phyloP scores from a whole-genome alignment of 2,329 filamentous ascomycete genomes.

The Hawksworthiomyces lignivorus region DNA sequence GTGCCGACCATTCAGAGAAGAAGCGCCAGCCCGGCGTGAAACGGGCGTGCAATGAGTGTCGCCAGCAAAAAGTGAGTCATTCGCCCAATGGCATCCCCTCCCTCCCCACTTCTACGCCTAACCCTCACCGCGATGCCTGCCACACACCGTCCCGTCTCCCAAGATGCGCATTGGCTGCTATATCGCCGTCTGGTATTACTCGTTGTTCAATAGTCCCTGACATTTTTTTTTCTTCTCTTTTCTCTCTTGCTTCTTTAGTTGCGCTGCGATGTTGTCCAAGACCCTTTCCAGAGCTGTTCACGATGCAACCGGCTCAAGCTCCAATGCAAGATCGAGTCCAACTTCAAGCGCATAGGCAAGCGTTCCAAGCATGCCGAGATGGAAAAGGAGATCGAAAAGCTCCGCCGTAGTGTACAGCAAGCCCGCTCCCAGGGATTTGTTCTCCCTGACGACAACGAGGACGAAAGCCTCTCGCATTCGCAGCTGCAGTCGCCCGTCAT shows the following conservation, averaged over 20 bases:
- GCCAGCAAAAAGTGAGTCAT: constrained; percentile 75
- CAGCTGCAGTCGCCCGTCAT: constrained; percentile 52
- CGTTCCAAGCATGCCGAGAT: constrained; percentile 77
- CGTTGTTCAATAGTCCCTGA: neutral
- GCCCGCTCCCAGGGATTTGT: constrained; percentile 53
- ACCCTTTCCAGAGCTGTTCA: constrained; percentile 69
- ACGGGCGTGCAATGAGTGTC: constrained; percentile 76
- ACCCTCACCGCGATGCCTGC: too few species aligned
- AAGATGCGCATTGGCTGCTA: too few species aligned
- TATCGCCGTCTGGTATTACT: too few species aligned
- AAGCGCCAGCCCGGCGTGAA: constrained; percentile 64
- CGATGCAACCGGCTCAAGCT: constrained; percentile 73
- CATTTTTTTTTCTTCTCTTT: neutral
- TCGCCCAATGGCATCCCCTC: too few species aligned
- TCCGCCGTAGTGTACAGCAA: constrained; percentile 53
- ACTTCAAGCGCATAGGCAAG: constrained; percentile 77
- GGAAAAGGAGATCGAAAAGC: constrained; percentile 70
- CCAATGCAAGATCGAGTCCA: constrained; percentile 78
- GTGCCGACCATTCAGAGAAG: constrained; percentile 47
- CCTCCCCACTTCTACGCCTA: too few species aligned
- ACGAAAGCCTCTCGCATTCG: constrained; percentile 33
- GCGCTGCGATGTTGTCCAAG: constrained; percentile 76
- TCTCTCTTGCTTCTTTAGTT: constrained; percentile 39
- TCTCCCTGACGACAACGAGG: constrained; percentile 40
- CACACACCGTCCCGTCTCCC: too few species aligned